Evolutionary conservation across 2,329 filamentous ascomycete genomes (phyloP).

Genomic region (Verticillium zaregamsianum): DNA sequence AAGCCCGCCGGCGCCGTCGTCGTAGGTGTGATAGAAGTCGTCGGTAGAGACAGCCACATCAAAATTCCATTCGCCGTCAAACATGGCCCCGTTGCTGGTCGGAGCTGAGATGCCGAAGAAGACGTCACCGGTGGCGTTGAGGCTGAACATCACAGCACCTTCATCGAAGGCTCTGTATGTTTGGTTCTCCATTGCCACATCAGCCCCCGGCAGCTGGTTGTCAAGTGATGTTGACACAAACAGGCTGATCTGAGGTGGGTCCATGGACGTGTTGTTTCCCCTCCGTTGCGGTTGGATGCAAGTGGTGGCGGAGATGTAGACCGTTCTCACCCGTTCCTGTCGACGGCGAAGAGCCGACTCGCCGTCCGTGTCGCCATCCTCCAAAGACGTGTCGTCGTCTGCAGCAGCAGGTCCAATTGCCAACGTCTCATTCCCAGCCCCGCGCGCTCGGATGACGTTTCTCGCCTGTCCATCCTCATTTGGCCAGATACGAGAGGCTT

Average conservation of each 20-base stretch:
- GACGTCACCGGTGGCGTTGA: constrained; percentile 61
- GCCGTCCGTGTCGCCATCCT: constrained; percentile 11
- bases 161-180: constrained; percentile 51
- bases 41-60: constrained; percentile 81
- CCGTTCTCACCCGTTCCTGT: constrained; percentile 34
- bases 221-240: constrained; percentile 66
- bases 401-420: constrained; percentile 12
- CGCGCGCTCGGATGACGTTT: constrained; percentile 5
- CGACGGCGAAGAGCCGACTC: constrained; percentile 16
- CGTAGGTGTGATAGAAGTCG: constrained; percentile 66
- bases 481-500: constrained; percentile 48
- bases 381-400: constrained; percentile 13
- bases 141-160: constrained; percentile 64
- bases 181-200: constrained; percentile 38
- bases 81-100: constrained; percentile 51
- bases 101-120: constrained; percentile 76
- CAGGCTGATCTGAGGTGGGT: constrained; percentile 69
- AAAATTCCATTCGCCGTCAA: constrained; percentile 69
- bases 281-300: constrained; percentile 69
- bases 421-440: constrained; percentile 19
- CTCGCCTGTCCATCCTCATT: constrained; percentile 17
- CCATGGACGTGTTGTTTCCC: constrained; percentile 34
- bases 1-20: constrained; percentile 35
- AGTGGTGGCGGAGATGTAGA: constrained; percentile 84
- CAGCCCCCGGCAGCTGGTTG: constrained; percentile 64